Percentiles rank a stretch among this genome's conserved stretches.
Conservation (phyloP, 805 yeast genomes). For the Blastobotrys americana region DNA sequence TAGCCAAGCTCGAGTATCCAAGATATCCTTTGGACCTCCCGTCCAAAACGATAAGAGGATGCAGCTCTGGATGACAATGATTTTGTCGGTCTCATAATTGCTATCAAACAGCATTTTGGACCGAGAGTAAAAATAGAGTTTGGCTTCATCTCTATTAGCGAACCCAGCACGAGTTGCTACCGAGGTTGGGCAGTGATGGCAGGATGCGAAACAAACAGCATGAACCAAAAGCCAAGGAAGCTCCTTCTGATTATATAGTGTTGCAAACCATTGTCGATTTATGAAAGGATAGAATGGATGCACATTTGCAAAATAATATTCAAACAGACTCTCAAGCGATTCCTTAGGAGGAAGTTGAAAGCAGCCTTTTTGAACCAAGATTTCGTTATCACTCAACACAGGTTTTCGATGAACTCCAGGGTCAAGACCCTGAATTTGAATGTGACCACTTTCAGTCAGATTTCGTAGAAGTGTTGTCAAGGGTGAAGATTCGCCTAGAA, state of each 20-base stretch:
- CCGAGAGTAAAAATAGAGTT: conserved; percentile 45
- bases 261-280: conserved; percentile 8
- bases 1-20: conserved; percentile 16
- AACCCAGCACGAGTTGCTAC: conserved; percentile 22
- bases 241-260: conserved; percentile 4
- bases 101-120: conserved; percentile 71
- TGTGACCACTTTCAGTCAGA: conserved; percentile 11
- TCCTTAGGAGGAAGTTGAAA: conserved; percentile 1
- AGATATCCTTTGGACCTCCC: conserved; percentile 58
- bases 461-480: conserved; percentile 7
- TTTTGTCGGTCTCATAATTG: conserved; percentile 56
- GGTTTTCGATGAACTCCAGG: neutral
- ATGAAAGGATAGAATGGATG: conserved; percentile 16
- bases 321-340: conserved; percentile 6
- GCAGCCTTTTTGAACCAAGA: neutral
- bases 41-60: conserved; percentile 59
- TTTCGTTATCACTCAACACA: neutral
- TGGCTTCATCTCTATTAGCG: conserved; percentile 11
- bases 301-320: conserved; percentile 7
- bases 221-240: conserved; percentile 12
- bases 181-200: conserved; percentile 30
- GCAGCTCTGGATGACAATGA: conserved; percentile 53
- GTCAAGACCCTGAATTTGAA: conserved; percentile 1
- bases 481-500: conserved; percentile 14
- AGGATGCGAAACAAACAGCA: conserved; percentile 13